phyloP scores from a whole-genome alignment of 2,329 filamentous ascomycete species.

The Pyrenophora seminiperda region DNA sequence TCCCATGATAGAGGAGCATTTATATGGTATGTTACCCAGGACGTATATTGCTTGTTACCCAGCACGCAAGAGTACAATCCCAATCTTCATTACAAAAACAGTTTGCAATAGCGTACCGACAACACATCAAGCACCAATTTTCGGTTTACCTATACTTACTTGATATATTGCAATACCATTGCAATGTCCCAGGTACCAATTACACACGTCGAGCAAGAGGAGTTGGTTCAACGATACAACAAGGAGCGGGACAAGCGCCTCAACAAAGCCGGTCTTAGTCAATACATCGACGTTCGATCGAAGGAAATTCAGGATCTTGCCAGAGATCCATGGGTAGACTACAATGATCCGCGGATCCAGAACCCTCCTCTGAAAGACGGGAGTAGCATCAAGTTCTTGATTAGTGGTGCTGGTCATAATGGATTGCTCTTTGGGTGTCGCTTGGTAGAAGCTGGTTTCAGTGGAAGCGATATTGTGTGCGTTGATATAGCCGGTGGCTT shows the following conservation, averaged over 20 bases:
- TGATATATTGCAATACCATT: neutral
- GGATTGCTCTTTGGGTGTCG: slow-evolving; percentile 48
- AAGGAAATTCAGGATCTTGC: neutral
- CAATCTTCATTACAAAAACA: too few relatives aligned
- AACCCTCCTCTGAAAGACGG: slow-evolving; percentile 3
- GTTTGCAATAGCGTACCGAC: too few relatives aligned
- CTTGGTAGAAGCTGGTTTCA: slow-evolving; percentile 44
- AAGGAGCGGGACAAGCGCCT: slow-evolving; percentile 7
- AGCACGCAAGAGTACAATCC: too few relatives aligned
- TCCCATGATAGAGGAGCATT: too few relatives aligned
- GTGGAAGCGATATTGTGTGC: slow-evolving; percentile 44
- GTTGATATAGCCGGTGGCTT: slow-evolving; percentile 54
- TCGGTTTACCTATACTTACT: too few relatives aligned
- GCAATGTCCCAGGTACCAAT: too few relatives aligned
- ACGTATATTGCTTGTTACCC: too few relatives aligned
- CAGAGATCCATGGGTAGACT: slow-evolving; percentile 11
- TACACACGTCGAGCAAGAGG: too few relatives aligned
- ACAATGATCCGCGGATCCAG: neutral
- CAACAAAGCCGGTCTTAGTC: neutral
- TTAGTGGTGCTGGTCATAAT: slow-evolving; percentile 49
- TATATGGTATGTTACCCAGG: too few relatives aligned
- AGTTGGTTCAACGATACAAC: neutral
- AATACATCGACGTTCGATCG: slow-evolving; percentile 5
- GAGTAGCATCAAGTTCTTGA: slow-evolving; percentile 30
- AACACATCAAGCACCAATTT: too few relatives aligned